Evolutionary conservation across 1,139 yeast genomes (phyloP).

Genomic region (Candida labiduridarum): DNA sequence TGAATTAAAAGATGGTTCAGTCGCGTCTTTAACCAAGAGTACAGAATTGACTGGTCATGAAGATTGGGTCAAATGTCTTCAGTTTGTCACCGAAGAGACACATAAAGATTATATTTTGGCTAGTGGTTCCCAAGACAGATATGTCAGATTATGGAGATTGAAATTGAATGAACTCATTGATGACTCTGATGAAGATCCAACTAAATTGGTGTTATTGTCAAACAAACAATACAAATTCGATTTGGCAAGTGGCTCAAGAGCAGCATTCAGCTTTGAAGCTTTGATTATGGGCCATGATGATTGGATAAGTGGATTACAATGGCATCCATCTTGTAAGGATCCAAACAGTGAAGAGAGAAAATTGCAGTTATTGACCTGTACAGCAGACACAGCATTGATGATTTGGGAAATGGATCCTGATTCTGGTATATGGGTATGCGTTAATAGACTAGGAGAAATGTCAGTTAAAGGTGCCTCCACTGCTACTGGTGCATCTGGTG

Average conservation of each 20-base stretch:
- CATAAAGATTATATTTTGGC: conserved; percentile 66
- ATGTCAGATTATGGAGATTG: conserved; percentile 84
- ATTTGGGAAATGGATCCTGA: conserved; percentile 90
- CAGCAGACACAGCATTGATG: conserved; percentile 94
- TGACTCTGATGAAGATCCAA: conserved; percentile 56
- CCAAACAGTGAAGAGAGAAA: conserved; percentile 26
- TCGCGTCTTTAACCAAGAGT: conserved; percentile 33
- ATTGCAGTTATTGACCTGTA: conserved; percentile 72
- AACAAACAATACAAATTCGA: conserved; percentile 66
- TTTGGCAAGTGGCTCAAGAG: conserved; percentile 34
- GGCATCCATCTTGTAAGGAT: conserved; percentile 58
- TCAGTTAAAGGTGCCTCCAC: conserved; percentile 97
- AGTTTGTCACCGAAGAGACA: conserved; percentile 53
- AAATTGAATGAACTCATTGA: conserved; percentile 59
- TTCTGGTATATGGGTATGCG: conserved; percentile 91
- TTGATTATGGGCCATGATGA: conserved; percentile 97
- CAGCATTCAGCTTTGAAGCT: conserved; percentile 83
- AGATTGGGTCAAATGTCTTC: conserved; percentile 84
- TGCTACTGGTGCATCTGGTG: conserved; percentile 98
- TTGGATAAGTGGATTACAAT: conserved; percentile 85
- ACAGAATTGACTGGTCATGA: conserved; percentile 83
- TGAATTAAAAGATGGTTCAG: conserved; percentile 18
- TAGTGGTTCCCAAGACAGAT: conserved; percentile 87
- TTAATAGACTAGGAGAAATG: conserved; percentile 82
- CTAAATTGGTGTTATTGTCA: conserved; percentile 54